Percentiles rank a stretch among this genome's conserved stretches.
Evolutionary conservation across 345 rosid genomes (phyloP).

Genomic region (Eucalyptus albens): DNA sequence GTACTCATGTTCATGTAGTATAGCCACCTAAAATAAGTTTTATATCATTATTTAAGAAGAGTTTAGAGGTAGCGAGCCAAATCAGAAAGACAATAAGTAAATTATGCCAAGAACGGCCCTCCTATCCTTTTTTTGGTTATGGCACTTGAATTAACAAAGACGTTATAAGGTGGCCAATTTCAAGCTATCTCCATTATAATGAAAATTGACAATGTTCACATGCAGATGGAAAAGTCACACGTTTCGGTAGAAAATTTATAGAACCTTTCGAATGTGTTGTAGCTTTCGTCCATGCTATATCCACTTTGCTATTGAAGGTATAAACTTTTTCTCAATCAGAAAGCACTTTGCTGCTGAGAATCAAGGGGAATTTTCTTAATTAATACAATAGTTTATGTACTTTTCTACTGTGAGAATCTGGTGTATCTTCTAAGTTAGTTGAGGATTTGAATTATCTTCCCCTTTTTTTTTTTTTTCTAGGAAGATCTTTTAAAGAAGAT

Average conservation of each 20-base stretch:
- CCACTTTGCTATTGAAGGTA: not conserved
- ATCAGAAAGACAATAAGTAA: not conserved
- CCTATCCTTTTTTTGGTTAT: not conserved
- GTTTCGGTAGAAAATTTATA: not conserved
- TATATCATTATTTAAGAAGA: not conserved
- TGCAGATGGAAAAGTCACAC: not conserved
- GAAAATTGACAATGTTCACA: not conserved
- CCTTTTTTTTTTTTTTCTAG: not conserved
- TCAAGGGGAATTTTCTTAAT: not conserved
- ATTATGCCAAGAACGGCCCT: not conserved
- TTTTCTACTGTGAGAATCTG: not conserved
- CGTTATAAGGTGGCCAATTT: not conserved
- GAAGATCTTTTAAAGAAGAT: not conserved
- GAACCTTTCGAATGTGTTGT: not conserved
- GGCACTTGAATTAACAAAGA: not conserved
- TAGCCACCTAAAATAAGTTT: constrained; percentile 20
- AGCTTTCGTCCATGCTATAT: not conserved
- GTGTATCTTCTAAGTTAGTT: not conserved
- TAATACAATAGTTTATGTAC: not conserved
- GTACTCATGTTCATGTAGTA: constrained; percentile 16
- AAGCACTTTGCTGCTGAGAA: not conserved
- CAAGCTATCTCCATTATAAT: not conserved
- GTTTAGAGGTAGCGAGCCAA: not conserved
- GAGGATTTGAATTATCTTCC: not conserved
- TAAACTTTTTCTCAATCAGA: not conserved